Percentiles rank a stretch among this genome's conserved stretches.
These are phyloP conservation scores for Cladophialophora chaetospira DNA, from an alignment of 2,329 filamentous ascomycete genomes.

Conservation along the genomic window DNA sequence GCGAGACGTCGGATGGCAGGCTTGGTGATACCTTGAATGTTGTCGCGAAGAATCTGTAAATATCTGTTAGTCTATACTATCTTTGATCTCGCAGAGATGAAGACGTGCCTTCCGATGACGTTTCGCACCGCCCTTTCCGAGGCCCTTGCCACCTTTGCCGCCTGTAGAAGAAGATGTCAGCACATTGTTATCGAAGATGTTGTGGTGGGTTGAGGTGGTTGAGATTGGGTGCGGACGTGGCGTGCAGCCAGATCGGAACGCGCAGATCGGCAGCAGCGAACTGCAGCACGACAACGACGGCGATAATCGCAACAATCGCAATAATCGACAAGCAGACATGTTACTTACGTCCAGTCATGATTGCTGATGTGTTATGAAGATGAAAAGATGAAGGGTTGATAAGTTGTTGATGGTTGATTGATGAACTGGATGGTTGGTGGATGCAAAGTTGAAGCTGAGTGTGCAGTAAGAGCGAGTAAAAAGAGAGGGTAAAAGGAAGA, in stretches of 20 bases:
- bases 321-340: conserved; percentile 7
- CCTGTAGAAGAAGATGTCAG: conserved; percentile 39
- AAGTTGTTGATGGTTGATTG: conserved; percentile 33
- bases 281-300: conserved; percentile 15
- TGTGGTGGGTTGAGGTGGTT: neutral
- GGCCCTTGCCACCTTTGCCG: conserved; percentile 58
- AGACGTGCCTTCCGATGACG: conserved; percentile 58
- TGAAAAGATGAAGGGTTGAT: conserved; percentile 34
- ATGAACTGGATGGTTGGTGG: conserved; percentile 26
- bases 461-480: conserved; percentile 25
- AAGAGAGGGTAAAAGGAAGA: conserved; percentile 16
- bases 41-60: conserved; percentile 59
- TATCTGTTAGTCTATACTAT: too few relatives aligned
- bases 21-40: conserved; percentile 59
- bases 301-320: conserved; percentile 7
- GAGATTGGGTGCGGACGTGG: conserved; percentile 38
- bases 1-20: conserved; percentile 57
- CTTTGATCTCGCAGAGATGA: too few relatives aligned
- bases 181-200: conserved; percentile 2
- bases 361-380: conserved; percentile 43
- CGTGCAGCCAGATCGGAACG: conserved; percentile 37
- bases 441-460: conserved; percentile 20
- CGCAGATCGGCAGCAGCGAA: conserved; percentile 16
- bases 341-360: conserved; percentile 62
- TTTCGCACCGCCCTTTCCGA: conserved; percentile 58